Evolutionary conservation across 2,329 filamentous ascomycete species (phyloP), one percentile per base, ranked within the genome.

Genomic region (Fusarium sp.): DNA sequence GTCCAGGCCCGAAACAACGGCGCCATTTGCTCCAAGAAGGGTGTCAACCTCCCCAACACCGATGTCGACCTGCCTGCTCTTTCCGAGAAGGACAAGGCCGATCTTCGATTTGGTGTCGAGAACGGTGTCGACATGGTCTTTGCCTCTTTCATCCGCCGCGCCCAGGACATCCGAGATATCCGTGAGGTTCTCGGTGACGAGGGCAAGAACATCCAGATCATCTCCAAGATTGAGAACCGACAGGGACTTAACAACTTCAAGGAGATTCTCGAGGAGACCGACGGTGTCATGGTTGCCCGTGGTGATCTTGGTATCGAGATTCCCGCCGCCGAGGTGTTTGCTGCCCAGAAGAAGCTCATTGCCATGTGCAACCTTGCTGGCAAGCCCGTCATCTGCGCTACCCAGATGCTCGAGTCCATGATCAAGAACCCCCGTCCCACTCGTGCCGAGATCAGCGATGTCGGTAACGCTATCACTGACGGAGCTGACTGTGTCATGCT

Each of bases 341-440:
- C 97, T 75, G 96, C 96, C 62, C 96, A 99, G 87, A 99, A 99
- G 91, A 99, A 99, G 93, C 94, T 99, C 89, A 99, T 99, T 83
- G 94, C 96, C 83, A 98, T 98, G 90, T 99, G 96, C 90, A 99
- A 99, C 87, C 90, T 97, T 79, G 94, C 93, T 75, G 96, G 96
- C 83, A 99, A 99, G 89, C 96, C 96, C 74, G 94, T 95, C 81
- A 97, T 99, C 81, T 98, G 95, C 83, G 96, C 96, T 65, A 99
- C 96, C 40, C 96, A 99, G 87, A 99, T 99, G 96, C 89, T 99
- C 75, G 96, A 99, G 89, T 97, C 93, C 71, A 99, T 99, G 96
- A 99, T 97, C 83, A 97, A 97, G 88, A 99, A 99, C 87, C 96
- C 96, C 74, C 93, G 96, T 70, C 96, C 96, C 56, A 99, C 96